phyloP scores from a whole-genome alignment of 2,329 filamentous ascomycete species.

The Alternaria sp. region DNA sequence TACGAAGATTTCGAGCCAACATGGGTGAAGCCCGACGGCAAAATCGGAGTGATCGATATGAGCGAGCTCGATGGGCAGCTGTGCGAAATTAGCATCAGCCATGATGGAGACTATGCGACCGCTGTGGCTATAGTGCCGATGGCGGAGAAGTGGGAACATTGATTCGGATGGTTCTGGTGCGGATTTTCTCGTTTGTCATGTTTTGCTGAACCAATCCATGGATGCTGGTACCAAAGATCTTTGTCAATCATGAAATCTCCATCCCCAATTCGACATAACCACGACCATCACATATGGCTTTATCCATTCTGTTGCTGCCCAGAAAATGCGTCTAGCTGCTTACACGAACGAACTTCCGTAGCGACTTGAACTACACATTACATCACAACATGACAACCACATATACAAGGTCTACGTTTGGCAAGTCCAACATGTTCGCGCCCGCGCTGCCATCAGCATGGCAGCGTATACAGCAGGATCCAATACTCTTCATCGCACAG shows the following conservation, averaged over 20 bases:
- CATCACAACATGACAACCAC: not conserved
- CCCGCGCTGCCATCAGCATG: not conserved
- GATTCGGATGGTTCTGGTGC: not conserved
- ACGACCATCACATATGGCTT: not conserved
- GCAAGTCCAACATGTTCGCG: not conserved
- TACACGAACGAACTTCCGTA: not conserved
- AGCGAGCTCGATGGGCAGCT: slow-evolving; percentile 52
- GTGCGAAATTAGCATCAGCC: slow-evolving; percentile 80
- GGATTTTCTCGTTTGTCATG: not conserved
- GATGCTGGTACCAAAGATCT: not conserved
- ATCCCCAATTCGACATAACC: not conserved
- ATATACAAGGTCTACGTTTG: not conserved
- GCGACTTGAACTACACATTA: not conserved
- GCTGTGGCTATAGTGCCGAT: slow-evolving; percentile 67
- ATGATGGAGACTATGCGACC: slow-evolving; percentile 82
- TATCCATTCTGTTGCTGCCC: not conserved
- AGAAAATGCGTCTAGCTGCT: not conserved
- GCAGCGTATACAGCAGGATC: not conserved
- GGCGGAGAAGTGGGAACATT: not conserved
- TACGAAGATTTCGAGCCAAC: not conserved
- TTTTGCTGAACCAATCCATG: not conserved
- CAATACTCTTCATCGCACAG: not conserved
- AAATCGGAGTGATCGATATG: slow-evolving; percentile 2
- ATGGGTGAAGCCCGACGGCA: not conserved
- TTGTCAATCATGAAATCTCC: not conserved